Conservation (phyloP, 179 eudicot genomes). For the Patellifolia procumbens region DNA sequence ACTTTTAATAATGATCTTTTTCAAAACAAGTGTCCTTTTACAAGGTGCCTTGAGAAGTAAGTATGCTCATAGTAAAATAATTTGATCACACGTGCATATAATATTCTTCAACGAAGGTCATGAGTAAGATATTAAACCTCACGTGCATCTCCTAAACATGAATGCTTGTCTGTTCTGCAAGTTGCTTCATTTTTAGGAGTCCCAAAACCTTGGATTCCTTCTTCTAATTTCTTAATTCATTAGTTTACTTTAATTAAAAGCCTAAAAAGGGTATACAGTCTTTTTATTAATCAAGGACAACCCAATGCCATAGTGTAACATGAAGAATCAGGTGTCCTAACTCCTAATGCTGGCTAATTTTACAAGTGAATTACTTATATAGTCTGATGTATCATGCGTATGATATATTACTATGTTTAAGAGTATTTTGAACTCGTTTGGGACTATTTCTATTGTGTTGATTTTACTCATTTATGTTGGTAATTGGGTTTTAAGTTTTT, state of each 20-base stretch:
- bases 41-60: conserved; percentile 9
- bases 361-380: too few relatives aligned
- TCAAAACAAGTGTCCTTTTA: neutral
- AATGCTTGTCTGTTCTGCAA: conserved; percentile 27
- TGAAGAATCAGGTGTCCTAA: conserved; percentile 7
- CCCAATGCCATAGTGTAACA: neutral
- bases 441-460: too few relatives aligned
- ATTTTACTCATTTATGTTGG: too few relatives aligned
- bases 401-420: too few relatives aligned
- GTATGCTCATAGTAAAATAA: neutral
- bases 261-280: neutral
- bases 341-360: neutral
- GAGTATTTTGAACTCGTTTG: too few relatives aligned
- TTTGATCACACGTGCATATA: conserved; percentile 26
- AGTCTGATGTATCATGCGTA: too few relatives aligned
- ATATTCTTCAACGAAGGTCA: conserved; percentile 7
- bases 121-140: conserved; percentile 22
- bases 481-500: too few relatives aligned
- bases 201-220: conserved; percentile 29
- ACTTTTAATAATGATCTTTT: too few relatives aligned
- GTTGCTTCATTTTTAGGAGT: conserved; percentile 13
- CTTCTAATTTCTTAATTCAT: conserved; percentile 5
- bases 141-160: conserved; percentile 22
- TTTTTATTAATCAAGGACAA: neutral
- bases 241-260: neutral